Percentiles rank a stretch among this genome's conserved stretches.
These are phyloP conservation scores for Gloeostereum incarnatum DNA, from an alignment of 768 basidiomycete species.

Conservation along the genomic window DNA sequence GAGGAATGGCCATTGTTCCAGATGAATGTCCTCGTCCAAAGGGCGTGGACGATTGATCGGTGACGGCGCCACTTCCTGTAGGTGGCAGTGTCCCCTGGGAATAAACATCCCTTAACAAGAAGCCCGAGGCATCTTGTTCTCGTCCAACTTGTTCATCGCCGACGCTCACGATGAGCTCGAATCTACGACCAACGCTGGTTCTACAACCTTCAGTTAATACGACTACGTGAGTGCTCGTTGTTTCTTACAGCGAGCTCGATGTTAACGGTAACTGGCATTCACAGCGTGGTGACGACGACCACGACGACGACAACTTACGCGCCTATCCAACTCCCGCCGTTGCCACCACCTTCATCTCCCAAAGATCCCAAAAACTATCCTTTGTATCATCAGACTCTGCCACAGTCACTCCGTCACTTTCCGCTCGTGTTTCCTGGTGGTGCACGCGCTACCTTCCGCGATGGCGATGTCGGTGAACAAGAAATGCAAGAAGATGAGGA, in stretches of 20 bases:
- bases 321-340: constrained; percentile 71
- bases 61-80: too few relatives aligned
- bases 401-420: constrained; percentile 62
- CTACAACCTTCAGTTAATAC: constrained; percentile 80
- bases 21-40: too few relatives aligned
- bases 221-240: constrained; percentile 51
- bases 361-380: constrained; percentile 79
- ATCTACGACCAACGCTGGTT: constrained; percentile 56
- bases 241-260: constrained; percentile 2
- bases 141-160: too few relatives aligned
- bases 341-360: constrained; percentile 62
- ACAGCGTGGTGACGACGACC: constrained; percentile 83
- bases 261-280: constrained; percentile 15
- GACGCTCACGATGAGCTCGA: constrained; percentile 61
- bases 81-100: too few relatives aligned
- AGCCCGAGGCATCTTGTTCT: too few relatives aligned
- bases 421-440: constrained; percentile 78
- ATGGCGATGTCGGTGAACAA: constrained; percentile 52
- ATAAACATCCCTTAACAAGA: too few relatives aligned
- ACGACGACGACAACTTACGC: constrained; percentile 86
- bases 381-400: constrained; percentile 66
- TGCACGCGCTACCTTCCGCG: constrained; percentile 69
- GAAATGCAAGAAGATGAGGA: constrained; percentile 70
- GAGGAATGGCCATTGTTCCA: too few relatives aligned
- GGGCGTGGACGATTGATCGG: too few relatives aligned